Base-by-base conservation (phyloP, 2,329 filamentous ascomycete genomes). In the Fusarium coicis region DNA sequence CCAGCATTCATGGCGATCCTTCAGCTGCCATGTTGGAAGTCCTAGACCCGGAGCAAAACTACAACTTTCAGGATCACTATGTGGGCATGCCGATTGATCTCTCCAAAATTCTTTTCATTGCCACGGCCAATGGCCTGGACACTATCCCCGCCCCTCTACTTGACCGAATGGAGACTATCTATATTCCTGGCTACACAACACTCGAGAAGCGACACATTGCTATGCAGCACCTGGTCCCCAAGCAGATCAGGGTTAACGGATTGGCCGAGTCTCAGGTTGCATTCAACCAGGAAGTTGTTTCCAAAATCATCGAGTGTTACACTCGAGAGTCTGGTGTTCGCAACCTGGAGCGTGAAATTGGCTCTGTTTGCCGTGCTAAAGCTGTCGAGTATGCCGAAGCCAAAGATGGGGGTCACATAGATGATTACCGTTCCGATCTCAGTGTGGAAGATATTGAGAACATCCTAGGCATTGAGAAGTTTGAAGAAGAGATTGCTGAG, bases 21-120 rank as follows among this genome's bases (percentile, higher is more conserved):
- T 97, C 94, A 26, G 96, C 96, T 28, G 96, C 96, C 14, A 98
- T 99, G 96, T 90, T 99, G 19, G 96, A 99, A 82, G 96, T 99
- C 16, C 87, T 99, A 50, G 96, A 99, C 79, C 96, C 96, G 1
- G 96, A 99, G 82, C 96, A 99, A 84, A 99, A 99, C 80, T 90
- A 97, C 82, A 93, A 91, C 15, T 99, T 99, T 83, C 93, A 92
- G 36, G 96, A 99, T 80, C 96, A 99, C 83, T 99, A 98, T 81
- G 90, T 99, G 80, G 95, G 95, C 78, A 95, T 98, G 71, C 96
- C 96, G 1, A 94, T 98, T 74, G 96, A 99, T 80, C 87, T 99
- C 26, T 97, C 94, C 84, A 98, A 97, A 83, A 94, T 99, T 28
- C 88, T 99, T 16, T 99, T 99, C 84, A 97, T 99, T 78, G 96